phyloP scores from a whole-genome alignment of 2,329 filamentous ascomycete genomes.

The Penicillium sumatraense region DNA sequence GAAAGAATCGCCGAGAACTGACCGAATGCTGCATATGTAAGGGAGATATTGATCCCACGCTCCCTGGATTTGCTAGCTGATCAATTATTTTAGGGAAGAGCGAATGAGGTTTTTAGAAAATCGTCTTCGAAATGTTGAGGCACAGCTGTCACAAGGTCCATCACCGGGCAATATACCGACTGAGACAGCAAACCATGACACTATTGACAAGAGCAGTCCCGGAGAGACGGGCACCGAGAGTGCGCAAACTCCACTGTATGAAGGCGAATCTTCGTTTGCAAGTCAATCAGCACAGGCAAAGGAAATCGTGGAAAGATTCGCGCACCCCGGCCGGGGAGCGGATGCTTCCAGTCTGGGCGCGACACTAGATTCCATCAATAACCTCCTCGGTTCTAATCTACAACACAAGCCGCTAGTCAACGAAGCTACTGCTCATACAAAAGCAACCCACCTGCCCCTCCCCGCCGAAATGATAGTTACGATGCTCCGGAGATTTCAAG shows the following conservation, averaged over 20 bases:
- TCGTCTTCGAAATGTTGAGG: conserved; percentile 16
- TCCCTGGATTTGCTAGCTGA: neutral
- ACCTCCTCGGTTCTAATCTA: conserved; percentile 6
- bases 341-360: conserved; percentile 4
- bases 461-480: conserved; percentile 5
- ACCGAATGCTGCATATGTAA: conserved; percentile 12
- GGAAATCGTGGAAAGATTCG: conserved; percentile 15
- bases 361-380: conserved; percentile 15
- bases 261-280: conserved; percentile 21
- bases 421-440: neutral
- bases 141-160: neutral
- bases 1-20: conserved; percentile 5
- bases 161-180: conserved; percentile 4
- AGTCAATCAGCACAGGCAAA: conserved; percentile 19
- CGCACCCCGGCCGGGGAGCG: neutral
- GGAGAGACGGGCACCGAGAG: neutral
- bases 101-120: conserved; percentile 13
- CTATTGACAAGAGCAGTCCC: neutral
- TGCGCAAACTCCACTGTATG: conserved; percentile 3
- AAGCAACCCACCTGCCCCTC: neutral
- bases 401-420: neutral
- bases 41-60: neutral
- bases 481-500: conserved; percentile 8
- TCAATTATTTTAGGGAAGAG: conserved; percentile 8
- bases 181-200: neutral